These are phyloP conservation scores for Mycena polygramma DNA, from an alignment of 768 basidiomycete genomes.

Conservation along the genomic window DNA sequence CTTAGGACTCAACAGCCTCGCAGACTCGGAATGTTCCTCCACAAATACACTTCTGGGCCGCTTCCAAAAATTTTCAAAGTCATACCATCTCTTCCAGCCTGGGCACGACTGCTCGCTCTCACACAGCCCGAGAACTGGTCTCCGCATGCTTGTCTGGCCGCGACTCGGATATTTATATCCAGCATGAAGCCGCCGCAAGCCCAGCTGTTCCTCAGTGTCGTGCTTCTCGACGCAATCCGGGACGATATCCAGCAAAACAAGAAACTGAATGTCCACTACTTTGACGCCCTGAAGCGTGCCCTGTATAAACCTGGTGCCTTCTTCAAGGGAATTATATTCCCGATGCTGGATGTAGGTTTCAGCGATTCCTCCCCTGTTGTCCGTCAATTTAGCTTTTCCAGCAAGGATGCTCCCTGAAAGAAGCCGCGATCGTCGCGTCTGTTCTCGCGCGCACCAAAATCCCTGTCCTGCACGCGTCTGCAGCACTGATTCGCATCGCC, in stretches of 20 bases:
- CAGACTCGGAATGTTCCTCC: constrained; percentile 89
- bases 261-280: constrained; percentile 94
- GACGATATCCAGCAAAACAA: constrained; percentile 90
- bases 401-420: constrained; percentile 90
- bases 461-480: constrained; percentile 96
- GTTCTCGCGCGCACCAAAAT: constrained; percentile 92
- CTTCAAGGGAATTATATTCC: constrained; percentile 98
- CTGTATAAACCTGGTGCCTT: constrained; percentile 98
- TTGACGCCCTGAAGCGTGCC: constrained; percentile 91
- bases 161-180: constrained; percentile 95
- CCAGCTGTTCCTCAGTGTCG: constrained; percentile 91
- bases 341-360: constrained; percentile 85
- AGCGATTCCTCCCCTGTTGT: not conserved
- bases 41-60: constrained; percentile 92
- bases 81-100: constrained; percentile 93
- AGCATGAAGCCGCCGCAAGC: constrained; percentile 97
- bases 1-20: constrained; percentile 10
- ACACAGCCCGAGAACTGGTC: constrained; percentile 96
- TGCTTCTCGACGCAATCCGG: constrained; percentile 89
- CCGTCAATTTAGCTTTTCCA: constrained; percentile 35
- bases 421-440: constrained; percentile 94
- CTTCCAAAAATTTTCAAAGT: constrained; percentile 99
- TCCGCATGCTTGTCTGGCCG: constrained; percentile 93
- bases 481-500: constrained; percentile 92
- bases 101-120: constrained; percentile 95